Evolutionary conservation across 1,139 yeast genomes (phyloP), one percentile per base, ranked within the genome.

Genomic region (Pichia sp.): DNA sequence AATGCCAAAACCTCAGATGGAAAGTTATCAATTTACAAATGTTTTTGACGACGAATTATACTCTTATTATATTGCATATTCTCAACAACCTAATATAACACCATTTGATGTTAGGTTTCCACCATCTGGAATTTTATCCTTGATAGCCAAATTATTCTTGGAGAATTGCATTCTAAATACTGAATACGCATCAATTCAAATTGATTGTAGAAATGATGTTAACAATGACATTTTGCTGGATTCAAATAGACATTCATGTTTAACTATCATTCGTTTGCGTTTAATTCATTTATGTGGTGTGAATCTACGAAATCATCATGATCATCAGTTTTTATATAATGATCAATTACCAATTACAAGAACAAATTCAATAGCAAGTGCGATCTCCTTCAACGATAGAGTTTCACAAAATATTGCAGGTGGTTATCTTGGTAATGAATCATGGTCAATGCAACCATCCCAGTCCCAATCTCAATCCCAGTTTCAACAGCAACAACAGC

Each of bases 81-180:
- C 67, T 16, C 60, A 57, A 39, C 68, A 61, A 49, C 74, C 75
- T 25, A 68, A 68, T 40, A 60, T 65, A 11, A 70, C 75, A 1
- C 75, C 75, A 0, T 71, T 71, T 54, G 69, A 68, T 53, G 63
- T 65, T 23, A 56, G 64, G 37, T 68, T 64, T 52, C 74, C 74
- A 7, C 74, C 74, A 5, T 63, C 71, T 7, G 75, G 75, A 5
- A 61, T 70, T 7, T 62, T 69, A 8, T 68, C 70, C 13, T 62
- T 62, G 42, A 69, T 71, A 1, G 60, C 73, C 2, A 69, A 68
- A 48, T 68, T 68, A 24, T 66, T 70, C 42, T 56, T 66, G 34
- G 53, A 50, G 39, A 47, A 43, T 32, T 39, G 39, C 25, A 39
- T 45, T 23, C 23, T 43, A 7, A 56, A 56, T 13, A 49, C 45